phyloP scores from a whole-genome alignment of 1,284 basidiomycete species.

The Stygiomarasmius scandens region DNA sequence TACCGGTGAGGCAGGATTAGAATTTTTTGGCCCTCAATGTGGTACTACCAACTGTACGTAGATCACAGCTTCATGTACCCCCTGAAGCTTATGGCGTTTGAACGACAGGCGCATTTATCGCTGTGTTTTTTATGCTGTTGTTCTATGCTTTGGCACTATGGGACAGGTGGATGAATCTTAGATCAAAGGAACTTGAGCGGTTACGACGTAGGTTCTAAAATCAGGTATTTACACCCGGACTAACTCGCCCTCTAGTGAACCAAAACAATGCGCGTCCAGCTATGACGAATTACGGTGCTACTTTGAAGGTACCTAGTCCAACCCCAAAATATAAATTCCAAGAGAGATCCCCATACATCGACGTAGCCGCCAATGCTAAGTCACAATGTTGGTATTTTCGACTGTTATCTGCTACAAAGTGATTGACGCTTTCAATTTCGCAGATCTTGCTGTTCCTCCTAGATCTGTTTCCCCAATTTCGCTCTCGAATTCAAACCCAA shows the following conservation, averaged over 20 bases:
- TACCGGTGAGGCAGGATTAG: neutral
- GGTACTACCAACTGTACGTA: neutral
- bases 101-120: conserved; percentile 8
- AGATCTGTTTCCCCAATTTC: no score
- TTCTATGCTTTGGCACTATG: conserved; percentile 36
- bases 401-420: no score
- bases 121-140: conserved; percentile 27
- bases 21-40: neutral
- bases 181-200: conserved; percentile 18
- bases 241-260: neutral
- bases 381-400: no score
- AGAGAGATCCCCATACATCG: neutral
- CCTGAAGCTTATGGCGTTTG: neutral
- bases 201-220: neutral
- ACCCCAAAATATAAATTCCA: neutral
- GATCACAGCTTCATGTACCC: neutral
- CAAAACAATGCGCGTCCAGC: neutral
- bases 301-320: neutral
- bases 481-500: no score
- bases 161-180: conserved; percentile 35
- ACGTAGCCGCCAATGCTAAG: neutral
- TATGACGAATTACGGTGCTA: neutral
- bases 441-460: no score
- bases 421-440: no score
- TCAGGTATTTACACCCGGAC: neutral